These are phyloP conservation scores for Arachnomyces sp. DNA, from an alignment of 2,329 filamentous ascomycete species.

Conservation along the genomic window DNA sequence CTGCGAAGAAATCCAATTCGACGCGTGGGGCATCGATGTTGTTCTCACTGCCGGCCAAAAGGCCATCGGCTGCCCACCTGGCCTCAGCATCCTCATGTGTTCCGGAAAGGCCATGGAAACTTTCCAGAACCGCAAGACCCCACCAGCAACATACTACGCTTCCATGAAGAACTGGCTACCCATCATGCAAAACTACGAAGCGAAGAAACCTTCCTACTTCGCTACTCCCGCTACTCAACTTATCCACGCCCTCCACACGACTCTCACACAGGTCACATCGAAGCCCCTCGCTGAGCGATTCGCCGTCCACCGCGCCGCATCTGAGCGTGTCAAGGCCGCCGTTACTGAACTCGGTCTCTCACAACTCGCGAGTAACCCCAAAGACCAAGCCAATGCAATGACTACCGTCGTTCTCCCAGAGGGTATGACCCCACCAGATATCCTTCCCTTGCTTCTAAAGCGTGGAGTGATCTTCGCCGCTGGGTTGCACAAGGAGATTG, in stretches of 20 bases:
- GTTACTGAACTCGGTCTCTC: slow-evolving; percentile 73
- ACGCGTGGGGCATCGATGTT: slow-evolving; percentile 86
- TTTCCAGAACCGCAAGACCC: slow-evolving; percentile 71
- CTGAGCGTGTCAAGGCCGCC: slow-evolving; percentile 78
- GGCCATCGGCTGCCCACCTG: slow-evolving; percentile 90
- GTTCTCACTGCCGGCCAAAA: slow-evolving; percentile 95
- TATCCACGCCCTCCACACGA: slow-evolving; percentile 83
- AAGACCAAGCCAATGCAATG: slow-evolving; percentile 95
- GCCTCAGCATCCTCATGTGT: slow-evolving; percentile 88
- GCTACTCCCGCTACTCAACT: slow-evolving; percentile 93
- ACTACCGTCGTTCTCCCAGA: slow-evolving; percentile 95
- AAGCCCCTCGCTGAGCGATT: slow-evolving; percentile 75
- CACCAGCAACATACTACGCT: slow-evolving; percentile 83
- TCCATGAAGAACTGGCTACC: slow-evolving; percentile 97
- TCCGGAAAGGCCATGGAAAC: slow-evolving; percentile 77
- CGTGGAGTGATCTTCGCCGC: slow-evolving; percentile 91
- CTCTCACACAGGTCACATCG: slow-evolving; percentile 76
- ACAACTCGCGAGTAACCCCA: slow-evolving; percentile 74
- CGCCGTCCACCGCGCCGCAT: slow-evolving; percentile 67
- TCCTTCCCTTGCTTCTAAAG: slow-evolving; percentile 75
- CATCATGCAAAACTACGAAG: slow-evolving; percentile 99
- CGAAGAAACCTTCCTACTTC: slow-evolving; percentile 95
- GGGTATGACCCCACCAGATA: slow-evolving; percentile 65
- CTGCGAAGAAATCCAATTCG: slow-evolving; percentile 90
- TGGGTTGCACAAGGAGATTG: slow-evolving; percentile 92